Conservation (phyloP, 2,329 filamentous ascomycete genomes). For the Paecilomyces niveus region DNA sequence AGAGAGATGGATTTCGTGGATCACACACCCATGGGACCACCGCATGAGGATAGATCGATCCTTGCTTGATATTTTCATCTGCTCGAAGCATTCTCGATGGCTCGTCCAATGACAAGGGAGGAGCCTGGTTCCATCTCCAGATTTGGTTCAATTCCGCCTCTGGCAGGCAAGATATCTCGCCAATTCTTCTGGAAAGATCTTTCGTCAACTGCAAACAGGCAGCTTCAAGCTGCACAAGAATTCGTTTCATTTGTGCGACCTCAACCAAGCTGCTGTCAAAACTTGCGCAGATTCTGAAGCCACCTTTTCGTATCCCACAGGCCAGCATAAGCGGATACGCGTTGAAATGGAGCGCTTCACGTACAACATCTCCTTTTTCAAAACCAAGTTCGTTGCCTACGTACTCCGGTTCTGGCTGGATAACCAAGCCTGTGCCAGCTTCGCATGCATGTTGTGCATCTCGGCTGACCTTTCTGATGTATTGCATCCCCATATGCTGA, state of each 20-base stretch:
- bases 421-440: conserved; percentile 28
- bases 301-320: conserved; percentile 36
- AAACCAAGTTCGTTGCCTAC: conserved; percentile 31
- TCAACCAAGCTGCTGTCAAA: conserved; percentile 35
- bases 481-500: conserved; percentile 45
- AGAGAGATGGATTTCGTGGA: conserved; percentile 22
- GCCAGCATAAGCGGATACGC: conserved; percentile 45
- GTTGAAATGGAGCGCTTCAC: conserved; percentile 37
- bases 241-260: conserved; percentile 28
- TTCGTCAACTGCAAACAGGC: conserved; percentile 10
- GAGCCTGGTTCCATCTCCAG: conserved; percentile 35
- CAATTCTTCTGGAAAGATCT: conserved; percentile 16
- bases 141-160: conserved; percentile 33
- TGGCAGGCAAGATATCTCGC: conserved; percentile 32
- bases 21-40: conserved; percentile 14
- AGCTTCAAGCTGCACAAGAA: conserved; percentile 29
- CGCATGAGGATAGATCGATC: conserved; percentile 25
- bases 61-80: background rate
- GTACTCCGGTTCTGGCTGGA: conserved; percentile 33
- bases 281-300: conserved; percentile 38
- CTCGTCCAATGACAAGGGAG: conserved; percentile 28
- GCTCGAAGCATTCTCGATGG: conserved; percentile 7
- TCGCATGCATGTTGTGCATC: conserved; percentile 32
- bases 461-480: conserved; percentile 38
- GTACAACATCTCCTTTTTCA: conserved; percentile 25